Evolutionary conservation across 495 filamentous ascomycete species (phyloP), one percentile per base, ranked within the genome.

Genomic region (Annulohypoxylon maeteangense): DNA sequence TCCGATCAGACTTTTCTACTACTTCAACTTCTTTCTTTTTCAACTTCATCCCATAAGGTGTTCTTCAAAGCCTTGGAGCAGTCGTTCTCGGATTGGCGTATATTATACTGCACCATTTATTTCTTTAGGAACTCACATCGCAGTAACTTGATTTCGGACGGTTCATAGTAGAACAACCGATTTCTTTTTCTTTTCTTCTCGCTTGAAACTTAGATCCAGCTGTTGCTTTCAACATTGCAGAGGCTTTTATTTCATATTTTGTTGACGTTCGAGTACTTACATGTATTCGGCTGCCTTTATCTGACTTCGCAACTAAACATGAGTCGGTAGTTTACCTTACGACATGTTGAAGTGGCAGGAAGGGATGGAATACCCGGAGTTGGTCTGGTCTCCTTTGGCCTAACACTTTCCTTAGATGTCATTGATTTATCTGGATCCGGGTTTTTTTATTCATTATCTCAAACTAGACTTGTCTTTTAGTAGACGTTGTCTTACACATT

Each of bases 81-180:
- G 51, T 16, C 23, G 0, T 53, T 34, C 18, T 51, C 16, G 11
- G 44, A 32, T 5, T 44, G 42, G 48, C 32, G 5, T 16, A 7
- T 31, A 10, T 40, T 16, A 4, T 16, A 3, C 29, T 53, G 25
- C 10, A 16, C 7, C 3, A 6, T 11, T 27, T 14, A 14, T 44
- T 10, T 22, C 38, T 14, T 34, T 38, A 54, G 27, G 42, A 6
- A 0, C 53, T 45, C n/a, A n/a, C n/a, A n/a, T n/a, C n/a, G 12
- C 16, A 10, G 5, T 18, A 27, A 29, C 16, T 65, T 54, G 55
- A 57, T 57, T 51, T 58, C 55, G 56, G 65, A 31, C 25, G 54
- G 56, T 73, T 73, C 70, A n/a, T 73, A 73, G 70, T 73, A 23
- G 70, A 73, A 73, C 55, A 62, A n/a, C 65, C 59, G 50, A 31